Conservation (phyloP, 805 yeast species). For the Metschnikowia gelsemii region DNA sequence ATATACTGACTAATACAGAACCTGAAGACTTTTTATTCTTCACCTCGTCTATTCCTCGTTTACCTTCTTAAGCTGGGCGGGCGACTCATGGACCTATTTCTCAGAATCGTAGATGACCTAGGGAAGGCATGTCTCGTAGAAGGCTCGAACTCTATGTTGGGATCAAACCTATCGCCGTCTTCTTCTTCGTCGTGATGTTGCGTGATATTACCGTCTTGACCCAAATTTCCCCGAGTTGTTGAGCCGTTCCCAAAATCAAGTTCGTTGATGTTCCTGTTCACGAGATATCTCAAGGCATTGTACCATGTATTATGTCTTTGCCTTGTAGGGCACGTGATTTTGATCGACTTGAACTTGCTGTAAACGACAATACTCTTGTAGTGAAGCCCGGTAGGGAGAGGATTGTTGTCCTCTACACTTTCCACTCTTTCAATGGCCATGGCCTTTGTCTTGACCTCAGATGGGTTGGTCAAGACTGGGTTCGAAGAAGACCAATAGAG, state of each 20-base stretch:
- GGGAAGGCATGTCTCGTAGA: conserved; percentile 23
- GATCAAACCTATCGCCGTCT: conserved; percentile 13
- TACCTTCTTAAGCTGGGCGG: conserved; percentile 4
- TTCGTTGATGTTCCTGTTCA: conserved; percentile 64
- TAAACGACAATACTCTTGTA: conserved; percentile 79
- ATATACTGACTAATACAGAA: conserved; percentile 4
- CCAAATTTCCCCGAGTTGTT: not conserved
- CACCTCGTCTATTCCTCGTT: not conserved
- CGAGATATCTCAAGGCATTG: conserved; percentile 73
- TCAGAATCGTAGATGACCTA: conserved; percentile 17
- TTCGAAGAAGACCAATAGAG: conserved; percentile 84
- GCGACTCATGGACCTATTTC: conserved; percentile 12
- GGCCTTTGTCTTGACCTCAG: conserved; percentile 67
- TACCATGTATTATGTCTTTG: conserved; percentile 91
- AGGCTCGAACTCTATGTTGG: conserved; percentile 15
- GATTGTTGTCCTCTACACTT: conserved; percentile 79
- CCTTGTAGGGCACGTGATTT: conserved; percentile 83
- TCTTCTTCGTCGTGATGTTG: conserved; percentile 1
- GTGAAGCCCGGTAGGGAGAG: conserved; percentile 84
- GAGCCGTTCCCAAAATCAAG: conserved; percentile 37
- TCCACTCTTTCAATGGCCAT: conserved; percentile 78
- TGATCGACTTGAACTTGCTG: conserved; percentile 63
- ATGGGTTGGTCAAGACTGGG: conserved; percentile 71
- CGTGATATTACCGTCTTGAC: conserved; percentile 5
- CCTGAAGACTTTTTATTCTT: not conserved